Base-by-base conservation (phyloP, 495 filamentous ascomycete species). In the Daldinia childiae region DNA sequence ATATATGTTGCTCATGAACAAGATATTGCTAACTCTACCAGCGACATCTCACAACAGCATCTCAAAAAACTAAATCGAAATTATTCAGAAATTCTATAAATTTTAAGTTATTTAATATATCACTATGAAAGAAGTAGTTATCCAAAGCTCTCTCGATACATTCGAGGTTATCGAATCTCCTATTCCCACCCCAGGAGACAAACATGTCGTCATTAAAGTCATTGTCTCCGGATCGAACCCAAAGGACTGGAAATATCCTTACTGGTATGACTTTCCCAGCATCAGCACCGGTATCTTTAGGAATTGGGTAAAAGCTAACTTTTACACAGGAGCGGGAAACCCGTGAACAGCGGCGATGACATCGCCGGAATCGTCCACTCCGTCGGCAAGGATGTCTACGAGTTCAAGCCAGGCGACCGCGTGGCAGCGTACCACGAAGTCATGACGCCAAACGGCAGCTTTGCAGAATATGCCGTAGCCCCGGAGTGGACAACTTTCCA, bases 331-430 rank as follows among this genome's bases (percentile, higher is more conserved):
- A 66, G 60, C 32, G 30, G 51, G 17, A 54, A 27, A 1, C 36
- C 69, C 0, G 0, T 69, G 6, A 82, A 82, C 61, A 59, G 71
- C 14, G 83, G 82, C 12, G 83, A 84, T 43, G 82, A 84, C 68
- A 77, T 83, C 12, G 76, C 81, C 1, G 81, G 83, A 19, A 72
- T 80, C 24, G 68, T 84, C 36, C 74, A 79, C 43, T 72, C 74
- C 26, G 77, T 81, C 27, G 82, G 82, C 32, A 55, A 75, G 67
- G 68, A 76, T 17, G 81, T 84, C 6, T 73, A 64, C 26, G 81
- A 82, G 39, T 84, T 81, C 75, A 79, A 80, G 21, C 64, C 68
- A 2, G 82, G 82, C 36, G 82, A 84, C 68, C 78, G 78, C 15
- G 82, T 85, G 12, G 77, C 79, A 11, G 79, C 77, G 7, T 77